Evolutionary conservation across 1,284 basidiomycete genomes (phyloP).

Genomic region (Cutaneotrichosporon cutaneum): DNA sequence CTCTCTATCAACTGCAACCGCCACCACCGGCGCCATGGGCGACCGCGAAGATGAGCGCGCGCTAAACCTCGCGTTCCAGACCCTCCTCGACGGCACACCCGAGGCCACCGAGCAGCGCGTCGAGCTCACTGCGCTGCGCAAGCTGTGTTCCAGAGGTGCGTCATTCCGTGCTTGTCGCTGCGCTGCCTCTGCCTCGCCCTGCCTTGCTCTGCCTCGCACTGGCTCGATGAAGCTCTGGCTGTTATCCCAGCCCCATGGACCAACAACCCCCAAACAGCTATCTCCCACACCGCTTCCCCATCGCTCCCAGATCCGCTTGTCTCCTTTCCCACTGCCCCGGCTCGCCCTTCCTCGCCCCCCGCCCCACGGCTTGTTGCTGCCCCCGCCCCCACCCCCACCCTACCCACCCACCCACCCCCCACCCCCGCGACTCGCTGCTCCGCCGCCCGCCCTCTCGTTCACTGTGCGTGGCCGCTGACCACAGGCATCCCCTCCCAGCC

Average conservation of each 20-base stretch:
- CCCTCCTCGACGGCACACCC: constrained; percentile 42
- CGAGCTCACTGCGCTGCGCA: constrained; percentile 40
- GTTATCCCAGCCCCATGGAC: too few relatives aligned
- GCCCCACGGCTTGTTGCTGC: too few relatives aligned
- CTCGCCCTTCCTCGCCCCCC: too few relatives aligned
- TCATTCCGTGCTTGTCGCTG: not conserved
- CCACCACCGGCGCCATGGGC: not conserved
- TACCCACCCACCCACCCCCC: not conserved
- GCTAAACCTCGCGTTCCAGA: constrained; percentile 43
- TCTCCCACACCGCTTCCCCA: too few relatives aligned
- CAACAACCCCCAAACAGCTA: too few relatives aligned
- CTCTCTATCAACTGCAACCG: too few relatives aligned
- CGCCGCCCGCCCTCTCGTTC: too few relatives aligned
- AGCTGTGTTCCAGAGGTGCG: constrained; percentile 45
- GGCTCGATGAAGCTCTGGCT: too few relatives aligned
- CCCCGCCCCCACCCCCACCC: too few relatives aligned
- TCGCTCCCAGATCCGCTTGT: too few relatives aligned
- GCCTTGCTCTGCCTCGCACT: too few relatives aligned
- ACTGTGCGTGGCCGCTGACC: not conserved
- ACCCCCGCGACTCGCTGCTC: constrained; percentile 11
- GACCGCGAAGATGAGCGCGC: constrained; percentile 7
- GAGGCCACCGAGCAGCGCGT: constrained; percentile 36
- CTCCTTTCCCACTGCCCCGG: too few relatives aligned
- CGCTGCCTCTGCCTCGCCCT: not conserved
- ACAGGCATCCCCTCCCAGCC: constrained; percentile 49